Percentiles rank a stretch among this genome's conserved stretches.
Evolutionary conservation across 345 rosid species (phyloP).

Genomic region (Salix suchowensis): DNA sequence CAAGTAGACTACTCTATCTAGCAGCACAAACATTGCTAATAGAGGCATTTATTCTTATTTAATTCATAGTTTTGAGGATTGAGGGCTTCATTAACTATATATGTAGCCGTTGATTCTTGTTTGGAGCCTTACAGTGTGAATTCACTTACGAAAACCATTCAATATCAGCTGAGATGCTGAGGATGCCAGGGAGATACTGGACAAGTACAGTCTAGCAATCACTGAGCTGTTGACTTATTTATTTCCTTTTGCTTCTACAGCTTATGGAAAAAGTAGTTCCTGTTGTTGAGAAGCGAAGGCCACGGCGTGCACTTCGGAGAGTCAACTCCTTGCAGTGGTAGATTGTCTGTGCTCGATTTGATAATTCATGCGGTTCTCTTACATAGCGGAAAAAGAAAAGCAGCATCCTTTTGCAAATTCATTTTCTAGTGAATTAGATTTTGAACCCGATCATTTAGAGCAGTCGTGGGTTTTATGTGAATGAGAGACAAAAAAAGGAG

Average conservation of each 20-base stretch:
- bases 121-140: background rate
- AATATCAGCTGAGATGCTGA: background rate
- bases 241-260: slow-evolving; percentile 29
- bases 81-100: background rate
- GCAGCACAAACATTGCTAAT: background rate
- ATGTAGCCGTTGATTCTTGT: background rate
- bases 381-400: slow-evolving; percentile 7
- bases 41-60: background rate
- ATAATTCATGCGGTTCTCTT: background rate
- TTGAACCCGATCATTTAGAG: slow-evolving; percentile 17
- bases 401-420: slow-evolving; percentile 3
- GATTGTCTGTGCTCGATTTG: slow-evolving; percentile 8
- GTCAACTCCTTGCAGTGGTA: slow-evolving; percentile 65
- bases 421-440: slow-evolving; percentile 16
- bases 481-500: background rate
- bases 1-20: background rate
- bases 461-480: background rate
- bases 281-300: slow-evolving; percentile 55
- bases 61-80: background rate
- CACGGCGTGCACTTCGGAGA: slow-evolving; percentile 48
- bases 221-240: background rate
- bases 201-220: too few species aligned
- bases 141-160: background rate
- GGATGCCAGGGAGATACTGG: background rate
- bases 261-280: slow-evolving; percentile 76